Evolutionary conservation across 768 basidiomycete genomes (phyloP).

Genomic region (Tulasnella sp.): DNA sequence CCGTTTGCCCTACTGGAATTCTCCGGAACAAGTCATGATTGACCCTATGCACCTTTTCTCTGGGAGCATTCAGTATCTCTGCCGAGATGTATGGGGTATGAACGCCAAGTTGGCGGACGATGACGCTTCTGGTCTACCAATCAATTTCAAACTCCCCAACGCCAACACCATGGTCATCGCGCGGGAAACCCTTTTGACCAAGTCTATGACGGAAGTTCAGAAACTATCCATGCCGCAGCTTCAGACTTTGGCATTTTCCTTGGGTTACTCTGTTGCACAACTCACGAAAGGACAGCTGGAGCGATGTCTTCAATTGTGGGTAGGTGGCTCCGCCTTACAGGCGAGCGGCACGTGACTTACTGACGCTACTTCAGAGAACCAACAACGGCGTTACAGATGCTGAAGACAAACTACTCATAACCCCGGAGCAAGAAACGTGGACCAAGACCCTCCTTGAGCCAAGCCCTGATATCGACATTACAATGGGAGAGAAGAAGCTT

Average conservation of each 20-base stretch:
- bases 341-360: no score
- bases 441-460: no score
- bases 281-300: no score
- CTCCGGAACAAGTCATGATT: conserved; percentile 36
- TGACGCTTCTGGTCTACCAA: neutral
- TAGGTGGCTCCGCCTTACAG: no score
- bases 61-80: neutral
- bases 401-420: no score
- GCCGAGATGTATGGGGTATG: neutral
- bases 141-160: neutral
- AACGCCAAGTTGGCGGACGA: neutral
- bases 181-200: neutral
- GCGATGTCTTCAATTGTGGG: no score
- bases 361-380: no score
- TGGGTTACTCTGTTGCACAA: no score
- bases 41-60: conserved; percentile 45
- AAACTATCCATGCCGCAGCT: no score
- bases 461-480: neutral
- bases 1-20: conserved; percentile 43
- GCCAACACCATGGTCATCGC: neutral
- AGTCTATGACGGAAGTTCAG: neutral
- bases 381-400: no score
- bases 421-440: no score
- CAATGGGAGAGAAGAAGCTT: neutral
- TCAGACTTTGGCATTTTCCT: no score